Percentiles rank a stretch among this genome's conserved stretches.
phyloP scores from a whole-genome alignment of 2,329 filamentous ascomycete genomes.

The Fusarium sp. region DNA sequence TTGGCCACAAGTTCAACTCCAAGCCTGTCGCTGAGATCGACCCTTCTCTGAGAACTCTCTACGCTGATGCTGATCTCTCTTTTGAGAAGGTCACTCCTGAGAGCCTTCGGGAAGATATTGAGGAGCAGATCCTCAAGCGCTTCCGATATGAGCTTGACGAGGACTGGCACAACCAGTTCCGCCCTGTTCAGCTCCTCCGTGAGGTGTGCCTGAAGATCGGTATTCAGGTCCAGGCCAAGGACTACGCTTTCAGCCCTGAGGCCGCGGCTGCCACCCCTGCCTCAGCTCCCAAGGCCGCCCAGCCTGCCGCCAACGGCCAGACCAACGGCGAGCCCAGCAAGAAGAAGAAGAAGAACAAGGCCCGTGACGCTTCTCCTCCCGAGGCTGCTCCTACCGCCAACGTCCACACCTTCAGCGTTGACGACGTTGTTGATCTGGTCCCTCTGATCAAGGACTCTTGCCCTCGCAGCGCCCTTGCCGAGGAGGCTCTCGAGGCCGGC shows the following conservation, averaged over 20 bases:
- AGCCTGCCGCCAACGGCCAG: constrained; percentile 52
- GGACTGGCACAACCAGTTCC: constrained; percentile 71
- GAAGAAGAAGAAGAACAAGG: constrained; percentile 71
- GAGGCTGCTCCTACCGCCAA: constrained; percentile 54
- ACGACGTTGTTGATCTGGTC: constrained; percentile 92
- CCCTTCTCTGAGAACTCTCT: constrained; percentile 74
- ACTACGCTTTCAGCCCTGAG: constrained; percentile 51
- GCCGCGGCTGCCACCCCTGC: constrained; percentile 42
- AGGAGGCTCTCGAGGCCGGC: constrained; percentile 94
- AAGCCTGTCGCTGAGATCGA: constrained; percentile 82
- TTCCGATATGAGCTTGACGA: constrained; percentile 77
- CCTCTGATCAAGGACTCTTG: constrained; percentile 94
- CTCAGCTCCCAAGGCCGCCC: constrained; percentile 39
- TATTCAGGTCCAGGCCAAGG: constrained; percentile 81
- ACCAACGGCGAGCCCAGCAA: constrained; percentile 54
- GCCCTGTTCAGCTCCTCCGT: constrained; percentile 83
- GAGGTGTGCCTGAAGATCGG: constrained; percentile 90
- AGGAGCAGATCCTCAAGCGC: constrained; percentile 73
- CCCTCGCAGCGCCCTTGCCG: constrained; percentile 87
- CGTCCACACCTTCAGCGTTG: constrained; percentile 69
- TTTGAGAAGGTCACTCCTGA: constrained; percentile 83
- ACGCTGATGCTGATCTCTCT: constrained; percentile 79
- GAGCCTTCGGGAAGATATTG: constrained; percentile 71
- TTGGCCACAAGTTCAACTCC: constrained; percentile 78
- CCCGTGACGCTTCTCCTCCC: constrained; percentile 62